phyloP scores from a whole-genome alignment of 805 yeast genomes.

The Starmerella floricola region DNA sequence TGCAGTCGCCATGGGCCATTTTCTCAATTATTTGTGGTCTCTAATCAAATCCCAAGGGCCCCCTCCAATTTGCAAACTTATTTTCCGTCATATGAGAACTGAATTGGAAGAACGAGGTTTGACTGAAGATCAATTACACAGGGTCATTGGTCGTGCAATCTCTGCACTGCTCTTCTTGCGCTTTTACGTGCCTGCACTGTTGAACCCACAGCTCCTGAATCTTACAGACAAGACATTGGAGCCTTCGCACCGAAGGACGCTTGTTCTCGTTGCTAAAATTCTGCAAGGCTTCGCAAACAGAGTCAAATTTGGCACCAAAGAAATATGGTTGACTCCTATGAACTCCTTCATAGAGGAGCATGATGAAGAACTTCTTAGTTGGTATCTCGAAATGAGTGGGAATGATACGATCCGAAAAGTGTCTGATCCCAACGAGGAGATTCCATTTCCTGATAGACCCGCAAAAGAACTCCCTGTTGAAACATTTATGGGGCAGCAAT shows the following conservation, averaged over 20 bases:
- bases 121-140: background rate
- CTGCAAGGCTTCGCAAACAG: constrained; percentile 70
- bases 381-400: constrained; percentile 54
- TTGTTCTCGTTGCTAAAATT: constrained; percentile 66
- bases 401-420: constrained; percentile 3
- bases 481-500: constrained; percentile 24
- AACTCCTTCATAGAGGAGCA: constrained; percentile 55
- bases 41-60: constrained; percentile 18
- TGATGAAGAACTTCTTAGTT: constrained; percentile 47
- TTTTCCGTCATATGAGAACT: constrained; percentile 18
- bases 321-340: constrained; percentile 62
- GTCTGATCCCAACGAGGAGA: background rate
- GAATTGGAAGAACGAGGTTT: constrained; percentile 10
- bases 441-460: constrained; percentile 14
- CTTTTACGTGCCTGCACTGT: constrained; percentile 78
- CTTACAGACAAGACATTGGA: constrained; percentile 59
- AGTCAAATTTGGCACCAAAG: constrained; percentile 65
- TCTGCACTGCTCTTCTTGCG: constrained; percentile 76
- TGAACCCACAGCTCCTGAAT: constrained; percentile 78
- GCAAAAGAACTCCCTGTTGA: constrained; percentile 21
- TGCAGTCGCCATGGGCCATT: constrained; percentile 37
- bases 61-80: constrained; percentile 21
- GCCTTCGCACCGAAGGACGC: constrained; percentile 59
- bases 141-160: constrained; percentile 50
- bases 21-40: constrained; percentile 25